Base-by-base conservation (phyloP, 495 filamentous ascomycete species). In the Aspergillus wentii region DNA sequence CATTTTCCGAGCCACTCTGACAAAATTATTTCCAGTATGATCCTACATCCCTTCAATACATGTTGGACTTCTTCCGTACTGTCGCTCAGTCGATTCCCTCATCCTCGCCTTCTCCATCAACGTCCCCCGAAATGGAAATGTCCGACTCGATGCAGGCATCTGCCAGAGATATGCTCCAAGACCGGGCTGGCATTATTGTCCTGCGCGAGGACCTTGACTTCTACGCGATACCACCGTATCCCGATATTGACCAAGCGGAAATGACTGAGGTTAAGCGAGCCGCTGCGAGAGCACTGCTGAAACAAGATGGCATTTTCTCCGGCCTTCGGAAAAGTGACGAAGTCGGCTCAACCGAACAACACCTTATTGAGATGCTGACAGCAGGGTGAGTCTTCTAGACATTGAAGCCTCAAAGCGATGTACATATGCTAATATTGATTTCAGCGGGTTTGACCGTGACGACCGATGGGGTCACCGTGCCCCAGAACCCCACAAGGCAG, bases 291-390 rank as follows among this genome's bases (percentile, higher is more conserved):
- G 86, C 88, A 13, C 62, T 99, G 23, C 70, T 97, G 48, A 78
- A 78, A 57, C 92, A 99, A 57, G 82, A 94, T 50, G 94, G 92
- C 7, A 99, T 99, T 47, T 99, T 99, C 57, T 94, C 86, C 7
- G 92, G 92, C 0, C 61, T 99, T 31, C 82, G 88, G 57, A 87
- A 88, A 60, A 96, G 94, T 52, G 92, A 97, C 46, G 92, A 97
- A 63, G 76, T 84, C 11, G 92, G 92, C 6, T 96, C 92, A 17
- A 99, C 92, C 0, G 92, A 99, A 60, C 94, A 95, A 59, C 92
- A 99, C 68, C 68, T 99, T 32, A 97, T 99, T 55, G 92, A 99
- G 69, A 99, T 99, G 92, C 62, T 99, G 68, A 99, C 92, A 16
- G 92, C 92, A 52, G 92, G 91, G 91, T 97, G 69, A 62, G 79